phyloP scores from a whole-genome alignment of 2,329 filamentous ascomycete species.

The Ilyonectria robusta region DNA sequence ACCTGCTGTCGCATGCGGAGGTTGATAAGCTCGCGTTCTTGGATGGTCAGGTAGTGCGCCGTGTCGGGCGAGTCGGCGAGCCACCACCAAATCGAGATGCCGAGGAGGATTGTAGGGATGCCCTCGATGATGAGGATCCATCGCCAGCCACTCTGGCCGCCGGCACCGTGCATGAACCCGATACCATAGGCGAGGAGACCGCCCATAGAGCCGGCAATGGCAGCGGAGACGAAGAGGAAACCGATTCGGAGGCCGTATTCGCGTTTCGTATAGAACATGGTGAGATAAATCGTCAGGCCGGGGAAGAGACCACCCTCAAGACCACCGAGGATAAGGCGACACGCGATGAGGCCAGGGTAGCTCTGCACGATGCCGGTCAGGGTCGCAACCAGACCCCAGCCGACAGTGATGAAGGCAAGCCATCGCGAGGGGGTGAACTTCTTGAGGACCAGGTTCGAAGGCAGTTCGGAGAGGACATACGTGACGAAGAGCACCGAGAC shows the following conservation, averaged over 20 bases:
- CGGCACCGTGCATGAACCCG: slow-evolving; percentile 78
- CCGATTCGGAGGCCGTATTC: slow-evolving; percentile 81
- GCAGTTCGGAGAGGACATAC: slow-evolving; percentile 73
- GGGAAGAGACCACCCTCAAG: slow-evolving; percentile 81
- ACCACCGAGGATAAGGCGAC: slow-evolving; percentile 76
- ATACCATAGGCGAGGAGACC: slow-evolving; percentile 82
- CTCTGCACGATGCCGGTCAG: slow-evolving; percentile 77
- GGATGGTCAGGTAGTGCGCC: slow-evolving; percentile 70
- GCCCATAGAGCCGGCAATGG: slow-evolving; percentile 79
- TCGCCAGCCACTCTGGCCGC: slow-evolving; percentile 77
- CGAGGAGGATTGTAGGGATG: slow-evolving; percentile 57
- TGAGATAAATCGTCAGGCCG: slow-evolving; percentile 78
- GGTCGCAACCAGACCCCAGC: slow-evolving; percentile 79
- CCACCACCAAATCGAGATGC: slow-evolving; percentile 51
- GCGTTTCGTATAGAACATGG: slow-evolving; percentile 81
- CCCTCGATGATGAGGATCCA: slow-evolving; percentile 76
- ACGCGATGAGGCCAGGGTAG: slow-evolving; percentile 69
- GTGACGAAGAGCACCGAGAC: slow-evolving; percentile 79
- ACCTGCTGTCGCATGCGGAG: slow-evolving; percentile 55
- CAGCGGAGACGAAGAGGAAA: slow-evolving; percentile 80
- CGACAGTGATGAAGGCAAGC: slow-evolving; percentile 73
- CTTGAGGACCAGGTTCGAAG: slow-evolving; percentile 76
- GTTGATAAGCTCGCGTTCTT: slow-evolving; percentile 76
- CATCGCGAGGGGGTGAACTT: slow-evolving; percentile 73
- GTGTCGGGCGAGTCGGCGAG: slow-evolving; percentile 59